phyloP scores from a whole-genome alignment of 2,329 filamentous ascomycete genomes.

The Trichoderma hamatum region DNA sequence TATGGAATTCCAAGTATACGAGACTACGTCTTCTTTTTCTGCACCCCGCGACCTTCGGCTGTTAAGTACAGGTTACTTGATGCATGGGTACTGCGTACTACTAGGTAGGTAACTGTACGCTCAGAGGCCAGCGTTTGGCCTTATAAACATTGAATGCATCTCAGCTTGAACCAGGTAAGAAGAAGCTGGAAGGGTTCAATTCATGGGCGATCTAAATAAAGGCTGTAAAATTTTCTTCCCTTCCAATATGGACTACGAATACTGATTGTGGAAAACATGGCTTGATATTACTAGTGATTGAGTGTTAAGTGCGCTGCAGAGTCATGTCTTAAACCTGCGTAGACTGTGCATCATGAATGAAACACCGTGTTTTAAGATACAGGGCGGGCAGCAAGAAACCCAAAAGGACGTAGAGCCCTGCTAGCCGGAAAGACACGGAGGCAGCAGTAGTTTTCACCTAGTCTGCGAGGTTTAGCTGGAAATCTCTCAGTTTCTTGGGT shows the following conservation, averaged over 20 bases:
- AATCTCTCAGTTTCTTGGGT: slow-evolving; percentile 9
- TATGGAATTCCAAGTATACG: neutral
- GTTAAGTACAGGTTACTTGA: neutral
- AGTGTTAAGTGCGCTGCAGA: neutral
- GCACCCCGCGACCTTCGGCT: neutral
- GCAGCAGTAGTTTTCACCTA: neutral
- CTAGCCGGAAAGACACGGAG: slow-evolving; percentile 24
- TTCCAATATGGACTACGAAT: neutral
- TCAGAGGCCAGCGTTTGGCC: neutral
- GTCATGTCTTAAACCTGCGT: neutral
- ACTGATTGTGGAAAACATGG: neutral
- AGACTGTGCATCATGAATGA: neutral
- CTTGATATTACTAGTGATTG: neutral
- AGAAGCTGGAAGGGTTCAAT: neutral
- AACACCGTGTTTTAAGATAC: neutral
- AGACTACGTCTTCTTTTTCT: neutral
- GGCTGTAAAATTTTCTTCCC: neutral
- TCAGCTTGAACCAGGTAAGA: neutral
- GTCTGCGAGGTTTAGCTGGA: slow-evolving; percentile 1
- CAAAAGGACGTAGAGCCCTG: neutral
- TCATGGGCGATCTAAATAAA: neutral
- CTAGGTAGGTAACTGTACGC: no score
- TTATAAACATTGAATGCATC: neutral
- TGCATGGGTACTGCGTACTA: no score
- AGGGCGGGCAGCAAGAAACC: neutral